Conservation (phyloP, 2,329 filamentous ascomycete species). For the Penicillium fuscoglaucum region DNA sequence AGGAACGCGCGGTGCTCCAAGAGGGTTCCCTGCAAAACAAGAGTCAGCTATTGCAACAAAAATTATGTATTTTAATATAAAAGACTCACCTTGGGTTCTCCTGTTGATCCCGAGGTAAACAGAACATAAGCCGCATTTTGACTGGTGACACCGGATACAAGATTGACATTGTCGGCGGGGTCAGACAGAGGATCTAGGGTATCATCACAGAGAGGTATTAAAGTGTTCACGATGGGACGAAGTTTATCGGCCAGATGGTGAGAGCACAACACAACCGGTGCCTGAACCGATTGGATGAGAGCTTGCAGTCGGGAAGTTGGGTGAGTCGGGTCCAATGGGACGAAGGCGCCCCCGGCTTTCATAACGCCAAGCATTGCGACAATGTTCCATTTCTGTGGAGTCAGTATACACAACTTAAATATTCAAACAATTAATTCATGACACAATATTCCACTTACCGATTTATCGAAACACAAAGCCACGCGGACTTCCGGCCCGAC, state of each 20-base stretch:
- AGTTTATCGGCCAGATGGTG: conserved; percentile 25
- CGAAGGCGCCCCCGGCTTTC: conserved; percentile 47
- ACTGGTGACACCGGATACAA: conserved; percentile 30
- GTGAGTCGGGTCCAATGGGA: conserved; percentile 43
- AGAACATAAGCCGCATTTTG: conserved; percentile 55
- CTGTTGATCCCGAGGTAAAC: conserved; percentile 60
- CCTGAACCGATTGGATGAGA: conserved; percentile 36
- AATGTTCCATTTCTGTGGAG: conserved; percentile 41
- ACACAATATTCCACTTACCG: conserved; percentile 27
- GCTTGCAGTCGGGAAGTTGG: conserved; percentile 40
- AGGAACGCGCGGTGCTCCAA: conserved; percentile 62
- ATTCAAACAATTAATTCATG: background rate
- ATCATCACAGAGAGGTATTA: conserved; percentile 33
- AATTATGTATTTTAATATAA: background rate
- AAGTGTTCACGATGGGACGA: conserved; percentile 22
- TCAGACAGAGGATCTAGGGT: conserved; percentile 26
- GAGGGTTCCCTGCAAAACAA: conserved; percentile 54
- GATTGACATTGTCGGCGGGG: conserved; percentile 13
- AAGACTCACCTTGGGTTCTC: conserved; percentile 50
- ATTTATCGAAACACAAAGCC: conserved; percentile 46
- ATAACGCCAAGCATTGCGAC: conserved; percentile 45
- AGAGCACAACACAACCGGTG: conserved; percentile 38
- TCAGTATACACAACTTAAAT: conserved; percentile 11
- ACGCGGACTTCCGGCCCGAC: conserved; percentile 42
- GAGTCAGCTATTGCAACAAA: conserved; percentile 7